Evolutionary conservation across 2,329 filamentous ascomycete genomes (phyloP).

Genomic region (Phyllosticta capitalensis): DNA sequence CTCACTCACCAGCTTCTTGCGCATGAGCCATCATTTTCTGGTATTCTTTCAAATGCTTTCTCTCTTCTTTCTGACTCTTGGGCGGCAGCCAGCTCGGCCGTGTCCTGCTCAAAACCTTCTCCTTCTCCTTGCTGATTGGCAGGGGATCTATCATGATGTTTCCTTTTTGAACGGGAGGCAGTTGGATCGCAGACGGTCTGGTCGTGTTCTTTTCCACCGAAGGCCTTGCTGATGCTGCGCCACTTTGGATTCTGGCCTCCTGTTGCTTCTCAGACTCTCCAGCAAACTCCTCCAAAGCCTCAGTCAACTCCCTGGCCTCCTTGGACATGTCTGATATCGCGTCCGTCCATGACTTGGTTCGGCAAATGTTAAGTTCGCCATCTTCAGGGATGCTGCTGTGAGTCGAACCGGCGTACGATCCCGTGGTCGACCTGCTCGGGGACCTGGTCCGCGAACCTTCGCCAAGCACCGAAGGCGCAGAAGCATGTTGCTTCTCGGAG

Average conservation of each 20-base stretch:
- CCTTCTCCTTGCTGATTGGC: conserved; percentile 77
- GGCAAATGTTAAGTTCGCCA: conserved; percentile 15
- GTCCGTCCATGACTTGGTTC: conserved; percentile 66
- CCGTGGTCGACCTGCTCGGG: conserved; percentile 3
- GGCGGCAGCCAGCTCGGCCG: conserved; percentile 77
- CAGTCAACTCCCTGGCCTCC: conserved; percentile 66
- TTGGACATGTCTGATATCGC: conserved; percentile 59
- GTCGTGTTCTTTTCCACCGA: conserved; percentile 42
- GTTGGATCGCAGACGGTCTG: conserved; percentile 38
- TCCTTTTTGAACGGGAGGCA: conserved; percentile 59
- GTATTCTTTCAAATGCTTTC: conserved; percentile 75
- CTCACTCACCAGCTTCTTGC: conserved; percentile 45
- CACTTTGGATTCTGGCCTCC: conserved; percentile 44
- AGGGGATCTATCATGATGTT: conserved; percentile 80
- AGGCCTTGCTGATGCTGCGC: conserved; percentile 25
- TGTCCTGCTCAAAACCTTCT: conserved; percentile 67
- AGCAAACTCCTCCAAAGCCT: conserved; percentile 71
- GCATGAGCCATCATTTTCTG: conserved; percentile 68
- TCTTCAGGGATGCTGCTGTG: conserved; percentile 10
- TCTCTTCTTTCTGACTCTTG: conserved; percentile 85
- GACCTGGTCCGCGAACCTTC: conserved; percentile 15
- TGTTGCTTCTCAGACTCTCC: conserved; percentile 46
- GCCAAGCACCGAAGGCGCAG: conserved; percentile 17
- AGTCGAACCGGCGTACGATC: conserved; percentile 3
- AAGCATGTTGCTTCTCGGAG: conserved; percentile 12